Evolutionary conservation across 2,329 filamentous ascomycete genomes (phyloP), one percentile per base, ranked within the genome.

Genomic region (Curvularia sp.): DNA sequence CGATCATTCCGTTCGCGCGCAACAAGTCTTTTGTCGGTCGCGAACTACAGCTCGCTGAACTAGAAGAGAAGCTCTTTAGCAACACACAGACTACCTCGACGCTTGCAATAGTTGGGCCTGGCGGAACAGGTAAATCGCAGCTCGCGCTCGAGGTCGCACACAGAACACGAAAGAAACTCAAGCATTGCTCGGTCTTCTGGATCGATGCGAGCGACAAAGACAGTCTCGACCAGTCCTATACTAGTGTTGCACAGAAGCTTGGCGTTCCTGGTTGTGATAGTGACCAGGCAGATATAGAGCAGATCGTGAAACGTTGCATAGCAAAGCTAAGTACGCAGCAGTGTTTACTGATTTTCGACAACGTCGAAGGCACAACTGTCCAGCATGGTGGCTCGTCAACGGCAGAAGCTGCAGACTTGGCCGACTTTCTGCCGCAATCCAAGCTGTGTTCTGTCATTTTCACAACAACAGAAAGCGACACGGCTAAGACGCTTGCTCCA

Each of bases 21-120:
- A 76, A 75, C 48, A 26, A 63, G 7, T 44, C 39, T 28, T 75
- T 75, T 54, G 61, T 72, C 13, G 70, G 71, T 42, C 61, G 59
- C 33, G 59, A 64, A 35, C 39, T 50, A 39, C 65, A 74, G 58
- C 69, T 76, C 12, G 57, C 64, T 47, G 50, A 61, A 39, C 64
- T 75, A 20, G 64, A 73, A 63, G 61, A 64, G 49, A 69, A 59
- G 58, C 64, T 75, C 33, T 68, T 68, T 18, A 55, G 53, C 31
- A 41, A 58, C 44, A 53, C 55, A n/a, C 58, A 61, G 41, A 61
- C 62, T 49, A 60, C 61, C 22, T 15, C 30, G 4, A 49, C 18
- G 22, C 47, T 49, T 15, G 66, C 62, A 24, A 67, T 70, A 39
- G 41, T 60, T 4, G 61, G 67, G 31, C 57, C 51, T 20, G 57